Percentiles rank a stretch among this genome's conserved stretches.
Evolutionary conservation across 1,139 yeast genomes (phyloP).

Genomic region (Meyerozyma guilliermondii): DNA sequence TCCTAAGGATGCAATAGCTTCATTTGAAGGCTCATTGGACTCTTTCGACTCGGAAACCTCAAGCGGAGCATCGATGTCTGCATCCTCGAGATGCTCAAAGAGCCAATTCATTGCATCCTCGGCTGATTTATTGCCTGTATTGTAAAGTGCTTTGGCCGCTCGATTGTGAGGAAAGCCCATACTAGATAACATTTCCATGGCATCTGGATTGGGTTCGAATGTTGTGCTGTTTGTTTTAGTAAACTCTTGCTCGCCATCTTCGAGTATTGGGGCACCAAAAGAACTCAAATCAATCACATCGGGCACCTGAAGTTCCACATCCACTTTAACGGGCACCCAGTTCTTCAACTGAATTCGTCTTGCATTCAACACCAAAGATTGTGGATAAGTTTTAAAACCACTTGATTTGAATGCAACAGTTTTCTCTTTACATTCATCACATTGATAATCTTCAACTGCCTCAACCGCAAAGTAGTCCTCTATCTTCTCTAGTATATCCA

Average conservation of each 20-base stretch:
- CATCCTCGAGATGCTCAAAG: slow-evolving; percentile 82
- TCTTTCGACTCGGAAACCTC: slow-evolving; percentile 6
- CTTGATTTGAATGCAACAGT: slow-evolving; percentile 42
- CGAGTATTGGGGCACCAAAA: slow-evolving; percentile 26
- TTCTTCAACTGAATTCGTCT: slow-evolving; percentile 78
- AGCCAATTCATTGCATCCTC: slow-evolving; percentile 93
- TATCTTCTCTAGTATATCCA: slow-evolving; percentile 51
- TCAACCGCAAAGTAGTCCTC: slow-evolving; percentile 45
- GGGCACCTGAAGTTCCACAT: slow-evolving; percentile 65
- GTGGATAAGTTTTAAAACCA: slow-evolving; percentile 63
- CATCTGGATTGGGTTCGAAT: slow-evolving; percentile 54
- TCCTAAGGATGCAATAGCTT: slow-evolving; percentile 45
- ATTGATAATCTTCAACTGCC: slow-evolving; percentile 56
- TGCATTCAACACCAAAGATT: slow-evolving; percentile 64
- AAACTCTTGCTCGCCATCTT: slow-evolving; percentile 37
- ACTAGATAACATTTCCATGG: slow-evolving; percentile 49
- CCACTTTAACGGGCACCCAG: slow-evolving; percentile 86
- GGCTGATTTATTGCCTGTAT: slow-evolving; percentile 62
- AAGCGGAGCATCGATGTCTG: slow-evolving; percentile 67
- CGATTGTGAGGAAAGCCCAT: slow-evolving; percentile 89
- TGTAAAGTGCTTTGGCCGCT: slow-evolving; percentile 60
- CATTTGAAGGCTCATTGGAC: slow-evolving; percentile 23
- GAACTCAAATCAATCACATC: slow-evolving; percentile 30
- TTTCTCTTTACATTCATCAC: slow-evolving; percentile 52
- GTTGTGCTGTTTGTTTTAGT: slow-evolving; percentile 21